Evolutionary conservation across 2,329 filamentous ascomycete species (phyloP).

Genomic region (Ceratocystis huliohia): DNA sequence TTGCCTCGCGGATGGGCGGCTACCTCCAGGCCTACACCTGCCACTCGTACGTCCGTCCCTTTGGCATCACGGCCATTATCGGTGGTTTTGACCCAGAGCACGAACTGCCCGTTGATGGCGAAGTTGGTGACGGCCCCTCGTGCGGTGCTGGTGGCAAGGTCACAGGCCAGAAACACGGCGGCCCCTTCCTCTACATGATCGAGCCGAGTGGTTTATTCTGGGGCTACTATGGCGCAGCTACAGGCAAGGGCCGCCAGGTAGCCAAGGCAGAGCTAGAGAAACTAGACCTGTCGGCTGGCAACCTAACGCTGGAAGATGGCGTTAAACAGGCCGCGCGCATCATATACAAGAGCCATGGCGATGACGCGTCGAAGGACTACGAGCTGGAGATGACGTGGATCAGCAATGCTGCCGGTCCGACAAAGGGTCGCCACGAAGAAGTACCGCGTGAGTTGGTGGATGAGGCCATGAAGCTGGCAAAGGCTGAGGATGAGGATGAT

Average conservation of each 20-base stretch:
- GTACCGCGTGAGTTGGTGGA: conserved; percentile 83
- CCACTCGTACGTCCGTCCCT: conserved; percentile 91
- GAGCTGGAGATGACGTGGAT: conserved; percentile 99
- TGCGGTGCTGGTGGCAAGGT: conserved; percentile 76
- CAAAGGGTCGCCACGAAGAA: conserved; percentile 83
- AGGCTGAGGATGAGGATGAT: conserved; percentile 66
- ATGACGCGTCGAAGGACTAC: conserved; percentile 99
- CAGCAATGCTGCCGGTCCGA: conserved; percentile 70
- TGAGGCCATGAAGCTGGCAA: conserved; percentile 85
- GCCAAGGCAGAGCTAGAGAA: conserved; percentile 98
- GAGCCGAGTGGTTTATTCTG: conserved; percentile 95
- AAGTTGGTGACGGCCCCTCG: conserved; percentile 70
- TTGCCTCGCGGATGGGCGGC: conserved; percentile 84
- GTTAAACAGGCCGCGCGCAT: conserved; percentile 95
- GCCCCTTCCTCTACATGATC: conserved; percentile 95
- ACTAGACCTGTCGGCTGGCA: conserved; percentile 69
- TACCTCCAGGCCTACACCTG: conserved; percentile 97
- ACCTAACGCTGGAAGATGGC: conserved; percentile 67
- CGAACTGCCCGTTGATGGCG: conserved; percentile 74
- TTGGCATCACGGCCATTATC: conserved; percentile 89
- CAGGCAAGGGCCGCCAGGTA: conserved; percentile 89
- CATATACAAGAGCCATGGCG: conserved; percentile 94
- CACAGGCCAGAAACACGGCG: conserved; percentile 61
- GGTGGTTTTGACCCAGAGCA: conserved; percentile 86
- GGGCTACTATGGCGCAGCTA: conserved; percentile 97